A percentile compares a stretch with the other conserved stretches of the same genome.
These are phyloP conservation scores for Apophysomyces ossiformis DNA, from an alignment of 371 early-diverging fungal genomes.

Conservation along the genomic window DNA sequence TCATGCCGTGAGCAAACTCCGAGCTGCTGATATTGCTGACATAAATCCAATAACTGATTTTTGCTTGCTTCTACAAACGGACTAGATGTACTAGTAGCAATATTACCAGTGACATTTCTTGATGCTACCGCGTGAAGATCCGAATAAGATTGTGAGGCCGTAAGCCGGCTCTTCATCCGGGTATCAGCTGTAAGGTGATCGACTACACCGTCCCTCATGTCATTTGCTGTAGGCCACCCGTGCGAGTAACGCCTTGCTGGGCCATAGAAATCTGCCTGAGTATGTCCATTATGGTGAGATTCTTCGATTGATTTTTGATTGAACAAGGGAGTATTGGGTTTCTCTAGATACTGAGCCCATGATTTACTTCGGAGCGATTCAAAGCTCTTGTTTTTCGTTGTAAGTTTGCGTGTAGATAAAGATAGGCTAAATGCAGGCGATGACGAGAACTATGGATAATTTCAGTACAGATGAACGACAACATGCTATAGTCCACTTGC, in stretches of 20 bases:
- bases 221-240: slow-evolving; percentile 29
- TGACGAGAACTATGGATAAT: slow-evolving; percentile 35
- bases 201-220: slow-evolving; percentile 12
- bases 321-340: slow-evolving; percentile 10
- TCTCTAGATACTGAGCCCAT: slow-evolving; percentile 54
- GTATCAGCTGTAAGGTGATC: slow-evolving; percentile 15
- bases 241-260: slow-evolving; percentile 33
- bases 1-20: slow-evolving; percentile 66
- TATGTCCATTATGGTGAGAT: slow-evolving; percentile 24
- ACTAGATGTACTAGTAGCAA: background rate
- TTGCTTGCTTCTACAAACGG: slow-evolving; percentile 6
- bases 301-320: slow-evolving; percentile 12
- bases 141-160: slow-evolving; percentile 36
- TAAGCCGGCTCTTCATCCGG: slow-evolving; percentile 21
- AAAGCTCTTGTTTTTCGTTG: slow-evolving; percentile 40
- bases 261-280: slow-evolving; percentile 39
- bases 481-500: slow-evolving; percentile 18
- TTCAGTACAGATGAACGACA: background rate
- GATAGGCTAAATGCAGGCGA: slow-evolving; percentile 50
- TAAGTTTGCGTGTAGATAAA: slow-evolving; percentile 30
- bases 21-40: slow-evolving; percentile 56
- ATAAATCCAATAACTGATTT: slow-evolving; percentile 17
- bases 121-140: slow-evolving; percentile 33
- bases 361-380: slow-evolving; percentile 50
- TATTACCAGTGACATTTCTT: background rate